phyloP scores from a whole-genome alignment of 2,329 filamentous ascomycete genomes.

The Chaetomium sp. region DNA sequence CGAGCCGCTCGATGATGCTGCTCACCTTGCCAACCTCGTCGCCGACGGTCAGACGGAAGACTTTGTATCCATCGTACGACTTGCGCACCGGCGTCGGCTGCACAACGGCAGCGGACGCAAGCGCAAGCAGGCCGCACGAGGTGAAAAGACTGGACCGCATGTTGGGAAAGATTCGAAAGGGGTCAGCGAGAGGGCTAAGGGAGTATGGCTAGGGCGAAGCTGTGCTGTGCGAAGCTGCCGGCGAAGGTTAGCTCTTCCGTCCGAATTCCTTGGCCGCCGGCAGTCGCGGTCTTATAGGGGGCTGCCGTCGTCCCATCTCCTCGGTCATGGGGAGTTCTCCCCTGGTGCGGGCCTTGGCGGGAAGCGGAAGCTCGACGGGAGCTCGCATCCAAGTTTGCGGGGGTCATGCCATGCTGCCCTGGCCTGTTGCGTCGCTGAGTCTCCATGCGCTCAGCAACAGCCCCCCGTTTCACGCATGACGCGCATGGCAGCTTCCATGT shows the following conservation, averaged over 20 bases:
- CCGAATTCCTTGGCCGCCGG: too few relatives aligned
- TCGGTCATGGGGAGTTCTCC: too few relatives aligned
- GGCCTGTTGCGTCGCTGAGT: background rate
- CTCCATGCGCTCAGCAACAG: too few relatives aligned
- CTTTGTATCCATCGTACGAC: slow-evolving; percentile 40
- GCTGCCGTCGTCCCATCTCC: too few relatives aligned
- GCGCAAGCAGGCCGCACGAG: background rate
- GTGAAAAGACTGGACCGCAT: background rate
- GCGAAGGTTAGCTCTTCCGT: too few relatives aligned
- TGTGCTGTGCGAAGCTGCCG: background rate
- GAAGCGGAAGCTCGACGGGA: too few relatives aligned
- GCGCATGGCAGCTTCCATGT: background rate
- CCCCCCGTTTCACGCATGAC: background rate
- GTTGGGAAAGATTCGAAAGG: background rate
- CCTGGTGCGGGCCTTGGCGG: too few relatives aligned
- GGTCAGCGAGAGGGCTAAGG: background rate
- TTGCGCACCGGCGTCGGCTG: background rate
- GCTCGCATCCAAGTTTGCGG: too few relatives aligned
- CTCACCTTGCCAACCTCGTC: slow-evolving; percentile 29
- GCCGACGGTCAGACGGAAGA: slow-evolving; percentile 36
- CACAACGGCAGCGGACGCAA: background rate
- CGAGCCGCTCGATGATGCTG: slow-evolving; percentile 30
- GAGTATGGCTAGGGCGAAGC: background rate
- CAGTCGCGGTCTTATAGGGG: too few relatives aligned
- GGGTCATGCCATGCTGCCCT: background rate